These are phyloP conservation scores for Poa annua DNA, from an alignment of 176 grass and related monocot species.

Conservation along the genomic window DNA sequence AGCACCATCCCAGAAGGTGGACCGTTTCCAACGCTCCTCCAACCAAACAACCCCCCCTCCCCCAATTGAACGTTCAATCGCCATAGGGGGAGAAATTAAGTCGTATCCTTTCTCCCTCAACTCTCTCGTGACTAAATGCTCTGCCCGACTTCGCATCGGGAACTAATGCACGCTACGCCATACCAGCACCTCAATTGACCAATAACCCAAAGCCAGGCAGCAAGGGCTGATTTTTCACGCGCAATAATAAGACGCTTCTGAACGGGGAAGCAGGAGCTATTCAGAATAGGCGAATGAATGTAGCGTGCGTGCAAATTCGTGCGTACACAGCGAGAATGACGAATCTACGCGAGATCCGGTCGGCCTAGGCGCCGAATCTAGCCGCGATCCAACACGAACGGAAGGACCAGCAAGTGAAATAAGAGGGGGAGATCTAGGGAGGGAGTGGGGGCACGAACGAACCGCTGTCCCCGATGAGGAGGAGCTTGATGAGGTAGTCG, in stretches of 20 bases:
- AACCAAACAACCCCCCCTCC: background rate
- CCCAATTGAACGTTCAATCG: background rate
- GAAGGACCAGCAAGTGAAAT: background rate
- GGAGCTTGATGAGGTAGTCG: constrained; percentile 87
- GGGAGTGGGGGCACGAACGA: constrained; percentile 42
- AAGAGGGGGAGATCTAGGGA: constrained; percentile 32
- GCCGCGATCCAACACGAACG: constrained; percentile 22
- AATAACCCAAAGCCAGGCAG: background rate
- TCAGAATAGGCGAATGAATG: background rate
- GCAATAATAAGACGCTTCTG: background rate
- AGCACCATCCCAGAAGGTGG: constrained; percentile 1
- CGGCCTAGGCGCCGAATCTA: background rate
- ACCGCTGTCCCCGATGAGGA: constrained; percentile 95
- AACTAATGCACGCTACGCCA: background rate
- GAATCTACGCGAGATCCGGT: constrained; percentile 29
- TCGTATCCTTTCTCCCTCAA: background rate
- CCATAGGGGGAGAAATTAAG: background rate
- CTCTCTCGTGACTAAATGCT: background rate
- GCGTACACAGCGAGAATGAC: background rate
- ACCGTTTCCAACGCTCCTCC: constrained; percentile 28
- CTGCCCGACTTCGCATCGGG: constrained; percentile 1
- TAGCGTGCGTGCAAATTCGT: background rate
- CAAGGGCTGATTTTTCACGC: background rate
- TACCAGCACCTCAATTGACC: background rate
- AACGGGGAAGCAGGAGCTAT: background rate